Conservation (phyloP, 2,329 filamentous ascomycete species). For the Thelonectria rubi region DNA sequence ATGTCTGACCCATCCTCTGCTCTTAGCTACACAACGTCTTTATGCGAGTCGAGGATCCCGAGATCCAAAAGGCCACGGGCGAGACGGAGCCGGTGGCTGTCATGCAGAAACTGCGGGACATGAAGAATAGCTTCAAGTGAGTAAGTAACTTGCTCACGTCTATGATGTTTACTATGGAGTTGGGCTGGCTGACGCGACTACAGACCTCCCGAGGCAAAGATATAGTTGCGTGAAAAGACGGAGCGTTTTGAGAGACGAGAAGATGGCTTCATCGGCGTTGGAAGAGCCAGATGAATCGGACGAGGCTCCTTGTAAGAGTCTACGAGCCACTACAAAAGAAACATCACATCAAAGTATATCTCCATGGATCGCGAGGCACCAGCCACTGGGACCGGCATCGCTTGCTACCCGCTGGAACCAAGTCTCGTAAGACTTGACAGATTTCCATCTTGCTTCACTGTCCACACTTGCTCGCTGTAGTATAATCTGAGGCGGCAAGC, state of each 20-base stretch:
- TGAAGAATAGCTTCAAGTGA: constrained; percentile 84
- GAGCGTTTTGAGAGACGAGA: not conserved
- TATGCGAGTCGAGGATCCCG: constrained; percentile 89
- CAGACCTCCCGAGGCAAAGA: constrained; percentile 44
- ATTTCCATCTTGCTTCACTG: constrained; percentile 71
- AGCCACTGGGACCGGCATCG: constrained; percentile 40
- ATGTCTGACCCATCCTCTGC: constrained; percentile 5
- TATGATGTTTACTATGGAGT: no score
- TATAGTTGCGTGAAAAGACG: constrained; percentile 32
- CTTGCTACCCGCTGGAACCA: constrained; percentile 46
- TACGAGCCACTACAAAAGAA: constrained; percentile 28
- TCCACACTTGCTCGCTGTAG: constrained; percentile 73
- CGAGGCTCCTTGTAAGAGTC: not conserved
- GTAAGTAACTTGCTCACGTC: constrained; percentile 48
- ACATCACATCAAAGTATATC: constrained; percentile 40
- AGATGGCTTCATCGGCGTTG: constrained; percentile 35
- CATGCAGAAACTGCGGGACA: constrained; percentile 84
- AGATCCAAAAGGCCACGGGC: constrained; percentile 84
- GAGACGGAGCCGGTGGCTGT: constrained; percentile 83
- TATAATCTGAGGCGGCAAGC: constrained; percentile 64
- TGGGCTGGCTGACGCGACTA: constrained; percentile 10
- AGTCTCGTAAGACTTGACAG: constrained; percentile 36
- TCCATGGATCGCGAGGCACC: constrained; percentile 50
- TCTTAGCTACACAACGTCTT: constrained; percentile 92
- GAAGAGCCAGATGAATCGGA: constrained; percentile 11